phyloP scores from a whole-genome alignment of 73 alveolate species.

The Loxodes magnus region DNA sequence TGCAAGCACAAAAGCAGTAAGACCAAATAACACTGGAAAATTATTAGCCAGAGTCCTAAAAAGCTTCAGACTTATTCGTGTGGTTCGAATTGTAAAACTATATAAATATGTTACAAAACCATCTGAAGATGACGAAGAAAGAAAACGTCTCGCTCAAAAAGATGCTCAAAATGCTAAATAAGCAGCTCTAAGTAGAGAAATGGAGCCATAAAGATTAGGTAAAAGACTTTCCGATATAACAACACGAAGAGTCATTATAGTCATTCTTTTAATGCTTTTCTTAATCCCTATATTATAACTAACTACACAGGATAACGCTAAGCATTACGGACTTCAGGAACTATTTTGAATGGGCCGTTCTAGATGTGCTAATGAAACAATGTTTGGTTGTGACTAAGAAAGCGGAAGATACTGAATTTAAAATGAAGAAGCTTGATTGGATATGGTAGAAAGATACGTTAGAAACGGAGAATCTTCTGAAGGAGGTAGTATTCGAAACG shows the following conservation, averaged over 20 bases:
- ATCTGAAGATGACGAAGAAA: constrained; percentile 60
- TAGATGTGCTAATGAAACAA: constrained; percentile 15
- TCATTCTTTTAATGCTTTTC: constrained; percentile 76
- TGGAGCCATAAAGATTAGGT: constrained; percentile 53
- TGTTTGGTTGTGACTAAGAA: constrained; percentile 15
- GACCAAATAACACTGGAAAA: background rate
- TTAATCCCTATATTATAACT: constrained; percentile 56
- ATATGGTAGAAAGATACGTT: constrained; percentile 19
- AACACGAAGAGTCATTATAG: constrained; percentile 82
- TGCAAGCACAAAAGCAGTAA: constrained; percentile 27
- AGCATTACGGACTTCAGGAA: constrained; percentile 39
- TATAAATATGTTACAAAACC: constrained; percentile 60
- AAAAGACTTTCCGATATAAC: constrained; percentile 73
- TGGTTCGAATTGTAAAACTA: constrained; percentile 62
- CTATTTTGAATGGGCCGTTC: constrained; percentile 57
- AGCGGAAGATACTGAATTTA: constrained; percentile 16
- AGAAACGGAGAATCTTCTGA: constrained; percentile 26
- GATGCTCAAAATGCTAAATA: constrained; percentile 51
- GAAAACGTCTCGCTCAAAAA: constrained; percentile 44
- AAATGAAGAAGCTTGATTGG: constrained; percentile 38
- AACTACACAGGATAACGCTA: constrained; percentile 8
- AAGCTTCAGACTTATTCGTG: constrained; percentile 46
- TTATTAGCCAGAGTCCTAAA: constrained; percentile 1
- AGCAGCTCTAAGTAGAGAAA: constrained; percentile 55
- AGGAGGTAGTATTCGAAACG: constrained; percentile 7